A percentile compares a stretch with the other conserved stretches of the same genome.
phyloP scores from a whole-genome alignment of 2,329 filamentous ascomycete species.

The Lecanoromycetidae sp. region DNA sequence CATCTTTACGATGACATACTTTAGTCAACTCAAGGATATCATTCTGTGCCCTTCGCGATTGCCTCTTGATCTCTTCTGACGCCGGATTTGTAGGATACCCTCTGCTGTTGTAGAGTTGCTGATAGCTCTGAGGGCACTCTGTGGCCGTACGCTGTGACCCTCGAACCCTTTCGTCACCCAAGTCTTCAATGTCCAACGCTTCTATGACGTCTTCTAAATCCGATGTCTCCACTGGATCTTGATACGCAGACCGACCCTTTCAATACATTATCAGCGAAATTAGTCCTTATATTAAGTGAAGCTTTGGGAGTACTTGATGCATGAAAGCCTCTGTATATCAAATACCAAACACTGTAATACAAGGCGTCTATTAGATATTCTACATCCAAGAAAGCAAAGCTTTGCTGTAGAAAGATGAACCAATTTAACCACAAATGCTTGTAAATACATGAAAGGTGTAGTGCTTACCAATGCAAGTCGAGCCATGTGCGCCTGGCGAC shows the following conservation, averaged over 20 bases:
- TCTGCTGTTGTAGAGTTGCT: slow-evolving; percentile 36
- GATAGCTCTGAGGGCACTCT: slow-evolving; percentile 18
- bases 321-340: not conserved
- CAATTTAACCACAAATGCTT: not conserved
- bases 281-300: not conserved
- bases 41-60: slow-evolving; percentile 37
- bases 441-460: not conserved
- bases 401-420: not conserved
- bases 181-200: not conserved
- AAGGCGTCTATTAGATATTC: no score
- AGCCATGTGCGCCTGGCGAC: slow-evolving; percentile 13
- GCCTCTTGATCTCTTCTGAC: slow-evolving; percentile 29
- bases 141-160: not conserved
- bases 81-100: slow-evolving; percentile 36
- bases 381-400: not conserved
- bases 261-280: not conserved
- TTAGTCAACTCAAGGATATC: slow-evolving; percentile 39
- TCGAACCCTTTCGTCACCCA: not conserved
- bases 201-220: not conserved
- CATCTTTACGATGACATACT: slow-evolving; percentile 20
- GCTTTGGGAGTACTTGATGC: not conserved
- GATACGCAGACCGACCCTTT: slow-evolving; percentile 36
- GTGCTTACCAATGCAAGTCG: slow-evolving; percentile 18
- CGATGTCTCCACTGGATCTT: slow-evolving; percentile 27
- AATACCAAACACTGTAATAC: no score